Evolutionary conservation across 2,329 filamentous ascomycete genomes (phyloP).

Genomic region (Nemania bipapillata): DNA sequence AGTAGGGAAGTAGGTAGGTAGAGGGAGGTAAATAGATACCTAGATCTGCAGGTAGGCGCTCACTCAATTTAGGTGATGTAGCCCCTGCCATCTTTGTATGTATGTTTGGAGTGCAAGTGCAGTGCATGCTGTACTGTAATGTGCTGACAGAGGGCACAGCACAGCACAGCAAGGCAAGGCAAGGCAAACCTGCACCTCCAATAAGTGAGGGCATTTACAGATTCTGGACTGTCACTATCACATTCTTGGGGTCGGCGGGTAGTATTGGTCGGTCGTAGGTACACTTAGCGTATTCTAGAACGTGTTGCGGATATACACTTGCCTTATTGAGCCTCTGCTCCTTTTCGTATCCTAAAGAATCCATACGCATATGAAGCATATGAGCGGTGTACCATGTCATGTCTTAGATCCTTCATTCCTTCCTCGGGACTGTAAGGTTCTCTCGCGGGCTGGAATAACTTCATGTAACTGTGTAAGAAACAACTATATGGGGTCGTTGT

Average conservation of each 20-base stretch:
- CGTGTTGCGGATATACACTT: neutral
- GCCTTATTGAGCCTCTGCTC: neutral
- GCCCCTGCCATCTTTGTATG: neutral
- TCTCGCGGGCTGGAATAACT: neutral
- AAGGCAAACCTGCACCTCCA: too few species aligned
- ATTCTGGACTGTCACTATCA: neutral
- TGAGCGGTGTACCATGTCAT: slow-evolving; percentile 2
- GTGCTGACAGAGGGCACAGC: neutral
- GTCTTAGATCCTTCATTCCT: neutral
- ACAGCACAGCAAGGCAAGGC: too few species aligned
- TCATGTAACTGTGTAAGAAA: neutral
- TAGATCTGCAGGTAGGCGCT: too few species aligned
- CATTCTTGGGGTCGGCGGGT: neutral
- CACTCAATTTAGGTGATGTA: neutral
- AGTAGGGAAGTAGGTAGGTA: too few species aligned
- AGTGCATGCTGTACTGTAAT: too few species aligned
- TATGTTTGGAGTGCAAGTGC: neutral
- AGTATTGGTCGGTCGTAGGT: neutral
- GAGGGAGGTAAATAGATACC: too few species aligned
- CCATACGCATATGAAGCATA: too few species aligned
- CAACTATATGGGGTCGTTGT: neutral
- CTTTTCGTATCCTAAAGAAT: neutral
- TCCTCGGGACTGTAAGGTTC: neutral
- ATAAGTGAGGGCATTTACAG: slow-evolving; percentile 2
- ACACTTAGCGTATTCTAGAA: neutral